Conservation (phyloP, 75 land plant species). For the Sequoiadendron giganteum region DNA sequence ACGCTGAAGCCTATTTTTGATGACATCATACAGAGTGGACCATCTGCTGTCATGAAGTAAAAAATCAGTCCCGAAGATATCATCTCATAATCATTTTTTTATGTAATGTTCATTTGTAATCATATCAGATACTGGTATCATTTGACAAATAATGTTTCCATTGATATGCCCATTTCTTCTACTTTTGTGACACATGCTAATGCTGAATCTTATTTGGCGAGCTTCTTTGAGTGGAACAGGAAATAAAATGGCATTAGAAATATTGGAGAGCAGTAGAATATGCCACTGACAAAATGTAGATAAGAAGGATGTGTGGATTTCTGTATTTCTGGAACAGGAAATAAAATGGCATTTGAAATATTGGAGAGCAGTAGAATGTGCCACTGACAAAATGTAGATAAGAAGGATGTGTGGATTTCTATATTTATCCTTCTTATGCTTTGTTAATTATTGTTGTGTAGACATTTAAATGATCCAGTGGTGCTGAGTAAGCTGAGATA, state of each 20-base stretch:
- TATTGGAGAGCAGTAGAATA: neutral
- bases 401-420: neutral
- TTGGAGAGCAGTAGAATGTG: neutral
- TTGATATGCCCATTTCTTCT: neutral
- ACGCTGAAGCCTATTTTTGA: slow-evolving; percentile 36
- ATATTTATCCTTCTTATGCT: neutral
- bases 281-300: neutral
- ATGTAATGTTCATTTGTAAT: neutral
- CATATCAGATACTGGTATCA: neutral
- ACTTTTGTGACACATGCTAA: neutral
- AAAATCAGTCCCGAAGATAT: neutral
- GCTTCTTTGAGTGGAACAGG: neutral
- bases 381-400: neutral
- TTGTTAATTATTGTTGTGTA: slow-evolving; percentile 10
- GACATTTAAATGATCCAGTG: slow-evolving; percentile 49
- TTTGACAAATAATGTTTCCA: neutral
- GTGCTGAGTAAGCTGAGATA: slow-evolving; percentile 42
- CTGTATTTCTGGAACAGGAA: neutral
- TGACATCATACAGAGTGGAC: slow-evolving; percentile 41
- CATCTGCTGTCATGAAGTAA: slow-evolving; percentile 47
- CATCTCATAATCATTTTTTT: neutral
- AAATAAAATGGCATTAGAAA: neutral
- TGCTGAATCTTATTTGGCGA: neutral
- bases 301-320: neutral
- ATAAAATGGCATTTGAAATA: neutral